phyloP scores from a whole-genome alignment of 352 stramenopile species.

The Globisporangium middletonii region DNA sequence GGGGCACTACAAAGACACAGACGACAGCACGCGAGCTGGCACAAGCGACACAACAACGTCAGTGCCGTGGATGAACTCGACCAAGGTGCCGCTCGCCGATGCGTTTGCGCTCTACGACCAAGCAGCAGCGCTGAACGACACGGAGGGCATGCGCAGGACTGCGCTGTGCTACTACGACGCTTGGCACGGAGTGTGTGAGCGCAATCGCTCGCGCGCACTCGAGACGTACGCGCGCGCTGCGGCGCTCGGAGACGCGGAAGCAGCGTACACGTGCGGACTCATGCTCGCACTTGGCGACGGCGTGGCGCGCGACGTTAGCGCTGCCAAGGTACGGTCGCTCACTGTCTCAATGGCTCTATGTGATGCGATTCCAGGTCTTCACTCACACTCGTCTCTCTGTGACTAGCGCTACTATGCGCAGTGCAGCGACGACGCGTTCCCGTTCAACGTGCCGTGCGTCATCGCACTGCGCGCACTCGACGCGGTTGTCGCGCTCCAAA shows the following conservation, averaged over 20 bases:
- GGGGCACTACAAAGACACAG: not conserved
- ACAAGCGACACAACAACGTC: not conserved
- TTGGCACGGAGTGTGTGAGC: conserved; percentile 46
- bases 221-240: conserved; percentile 47
- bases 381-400: not conserved
- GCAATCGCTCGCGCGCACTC: conserved; percentile 46
- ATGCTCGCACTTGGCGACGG: conserved; percentile 54
- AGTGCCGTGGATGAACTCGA: conserved; percentile 18
- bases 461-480: conserved; percentile 34
- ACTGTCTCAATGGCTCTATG: not conserved
- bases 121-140: conserved; percentile 57
- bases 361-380: not conserved
- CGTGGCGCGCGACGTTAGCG: conserved; percentile 27
- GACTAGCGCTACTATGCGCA: conserved; percentile 32
- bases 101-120: conserved; percentile 49
- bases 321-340: conserved; percentile 24
- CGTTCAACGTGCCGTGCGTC: conserved; percentile 55
- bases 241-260: conserved; percentile 49
- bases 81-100: conserved; percentile 31
- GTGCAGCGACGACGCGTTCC: conserved; percentile 48
- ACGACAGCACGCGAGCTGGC: not conserved
- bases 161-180: conserved; percentile 56
- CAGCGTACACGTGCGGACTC: conserved; percentile 52
- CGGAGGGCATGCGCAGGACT: conserved; percentile 63
- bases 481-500: conserved; percentile 9